Base-by-base conservation (phyloP, 169 alveolate species). In the Plasmodium gaboni region DNA sequence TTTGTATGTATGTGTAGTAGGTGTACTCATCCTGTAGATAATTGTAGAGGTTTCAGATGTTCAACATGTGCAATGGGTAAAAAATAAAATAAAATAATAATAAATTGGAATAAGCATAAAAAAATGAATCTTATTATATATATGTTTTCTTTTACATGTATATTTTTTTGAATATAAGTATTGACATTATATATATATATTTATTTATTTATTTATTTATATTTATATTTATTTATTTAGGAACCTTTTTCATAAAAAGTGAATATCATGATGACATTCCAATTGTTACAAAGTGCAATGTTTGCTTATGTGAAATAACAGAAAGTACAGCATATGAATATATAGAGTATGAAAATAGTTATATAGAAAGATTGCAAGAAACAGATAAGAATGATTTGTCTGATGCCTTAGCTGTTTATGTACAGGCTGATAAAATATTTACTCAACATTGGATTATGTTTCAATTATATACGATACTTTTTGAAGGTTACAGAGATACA, bases 1-100 rank as follows among this genome's bases (percentile, higher is more conserved):
- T 95, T 95, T 88, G 91, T 88, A 1, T 95, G 97, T 67, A 93
- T 76, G 92, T 95, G 97, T 83, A 92, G 88, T 26, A 67, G 97
- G 28, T 95, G 97, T 38, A 89, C 91, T 8, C 51, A 87, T 24
- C 92, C 95, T 22, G 83, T 85, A 9, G 97, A 95, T 68, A 50
- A 63, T 50, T 89, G 96, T 4, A 87, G 97, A 55, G 97, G 97
- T 22, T 92, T 95, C 63, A 70, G 92, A 44, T 95, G 97, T 65
- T 91, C 95, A 68, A 61, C 73, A 64, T 95, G 97, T 67, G 96
- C 94, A 55, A 83, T 67, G 38, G 96, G 96, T 60, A 48, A 59
- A 38, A 50, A n/a, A 53, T 9, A 10, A 65, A 8, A 32, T 65
- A 50, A n/a, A 50, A 48, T 15, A 26, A 15, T 13, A 50, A 28